Conservation (phyloP, 495 filamentous ascomycete species). For the Talaromyces borbonicus region DNA sequence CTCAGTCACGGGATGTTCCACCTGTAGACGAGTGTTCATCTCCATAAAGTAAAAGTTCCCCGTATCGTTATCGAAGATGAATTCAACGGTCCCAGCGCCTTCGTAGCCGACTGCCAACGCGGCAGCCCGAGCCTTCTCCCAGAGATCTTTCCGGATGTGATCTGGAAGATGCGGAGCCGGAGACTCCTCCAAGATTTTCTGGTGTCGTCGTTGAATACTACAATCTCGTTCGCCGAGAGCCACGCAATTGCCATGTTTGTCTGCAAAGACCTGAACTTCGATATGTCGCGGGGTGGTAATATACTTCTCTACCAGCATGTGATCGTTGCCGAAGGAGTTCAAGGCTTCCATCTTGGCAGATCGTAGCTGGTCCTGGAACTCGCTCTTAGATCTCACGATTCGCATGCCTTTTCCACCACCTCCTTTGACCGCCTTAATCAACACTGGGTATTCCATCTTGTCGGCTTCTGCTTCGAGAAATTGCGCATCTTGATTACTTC, state of each 20-base stretch:
- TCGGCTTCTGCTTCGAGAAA: conserved; percentile 64
- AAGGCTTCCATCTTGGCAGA: conserved; percentile 84
- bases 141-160: conserved; percentile 71
- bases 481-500: conserved; percentile 64
- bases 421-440: conserved; percentile 94
- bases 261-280: conserved; percentile 95
- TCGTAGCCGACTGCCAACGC: conserved; percentile 90
- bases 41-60: conserved; percentile 99
- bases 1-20: conserved; percentile 96
- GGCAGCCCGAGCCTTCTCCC: conserved; percentile 85
- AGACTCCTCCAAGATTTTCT: conserved; percentile 96
- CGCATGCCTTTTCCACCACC: conserved; percentile 99
- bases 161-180: conserved; percentile 82
- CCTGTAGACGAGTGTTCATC: conserved; percentile 96
- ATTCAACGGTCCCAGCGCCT: conserved; percentile 94
- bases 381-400: conserved; percentile 64
- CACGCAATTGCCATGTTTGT: conserved; percentile 76
- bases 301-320: conserved; percentile 96
- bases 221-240: conserved; percentile 81
- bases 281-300: conserved; percentile 91
- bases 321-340: conserved; percentile 90
- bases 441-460: conserved; percentile 81
- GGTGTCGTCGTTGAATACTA: conserved; percentile 79
- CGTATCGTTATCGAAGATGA: conserved; percentile 95
- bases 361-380: conserved; percentile 71